Evolutionary conservation across 2,329 filamentous ascomycete species (phyloP).

Genomic region (Aspergillus brasiliensis): DNA sequence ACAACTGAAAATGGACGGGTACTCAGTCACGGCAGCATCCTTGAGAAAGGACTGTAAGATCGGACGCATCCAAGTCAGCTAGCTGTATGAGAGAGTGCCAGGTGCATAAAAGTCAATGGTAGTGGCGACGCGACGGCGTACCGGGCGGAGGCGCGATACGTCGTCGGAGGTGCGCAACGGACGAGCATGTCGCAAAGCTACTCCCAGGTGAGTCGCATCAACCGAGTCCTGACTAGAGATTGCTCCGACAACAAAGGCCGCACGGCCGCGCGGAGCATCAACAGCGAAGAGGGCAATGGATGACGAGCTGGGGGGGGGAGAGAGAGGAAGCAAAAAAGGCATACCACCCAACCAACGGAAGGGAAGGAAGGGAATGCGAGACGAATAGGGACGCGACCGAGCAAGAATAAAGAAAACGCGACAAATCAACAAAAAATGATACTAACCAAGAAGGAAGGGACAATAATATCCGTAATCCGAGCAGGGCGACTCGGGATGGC

Average conservation of each 20-base stretch:
- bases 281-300: background rate
- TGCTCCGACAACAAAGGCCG: background rate
- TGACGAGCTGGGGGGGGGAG: background rate
- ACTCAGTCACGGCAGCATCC: slow-evolving; percentile 34
- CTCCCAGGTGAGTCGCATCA: background rate
- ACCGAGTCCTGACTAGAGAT: background rate
- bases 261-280: slow-evolving; percentile 10
- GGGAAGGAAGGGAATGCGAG: slow-evolving; percentile 12
- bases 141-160: slow-evolving; percentile 13
- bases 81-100: slow-evolving; percentile 1
- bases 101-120: slow-evolving; percentile 5
- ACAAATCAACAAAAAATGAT: slow-evolving; percentile 11
- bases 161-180: slow-evolving; percentile 8
- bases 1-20: slow-evolving; percentile 8
- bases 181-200: slow-evolving; percentile 16
- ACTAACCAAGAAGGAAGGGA: slow-evolving; percentile 20
- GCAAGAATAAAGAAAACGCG: background rate
- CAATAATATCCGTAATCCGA: slow-evolving; percentile 14
- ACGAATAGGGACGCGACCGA: background rate
- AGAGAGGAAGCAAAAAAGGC: background rate
- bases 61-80: slow-evolving; percentile 20
- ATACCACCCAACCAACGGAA: slow-evolving; percentile 8
- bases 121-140: slow-evolving; percentile 20
- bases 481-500: slow-evolving; percentile 9
- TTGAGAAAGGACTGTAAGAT: slow-evolving; percentile 21